These are phyloP conservation scores for Pisolithus sp. DNA, from an alignment of 768 basidiomycete species.

Conservation along the genomic window DNA sequence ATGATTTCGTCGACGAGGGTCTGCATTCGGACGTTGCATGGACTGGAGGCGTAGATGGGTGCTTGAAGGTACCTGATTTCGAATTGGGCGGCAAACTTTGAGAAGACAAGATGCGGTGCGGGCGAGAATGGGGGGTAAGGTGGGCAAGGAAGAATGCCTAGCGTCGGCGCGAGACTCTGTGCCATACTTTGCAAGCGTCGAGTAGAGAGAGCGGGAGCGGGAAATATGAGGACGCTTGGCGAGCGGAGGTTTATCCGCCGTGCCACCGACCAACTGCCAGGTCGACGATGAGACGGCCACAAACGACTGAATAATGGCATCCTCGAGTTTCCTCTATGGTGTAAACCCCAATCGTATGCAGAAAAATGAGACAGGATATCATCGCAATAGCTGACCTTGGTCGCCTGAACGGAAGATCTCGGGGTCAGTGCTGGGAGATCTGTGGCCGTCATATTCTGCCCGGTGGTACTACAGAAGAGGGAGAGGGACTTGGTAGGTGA, in stretches of 20 bases:
- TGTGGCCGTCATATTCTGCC: no score
- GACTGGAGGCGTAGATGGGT: conserved; percentile 25
- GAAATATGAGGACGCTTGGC: conserved; percentile 51
- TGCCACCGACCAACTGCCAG: background rate
- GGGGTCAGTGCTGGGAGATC: background rate
- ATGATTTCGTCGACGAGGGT: conserved; percentile 69
- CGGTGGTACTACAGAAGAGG: no score
- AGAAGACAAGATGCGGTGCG: conserved; percentile 46
- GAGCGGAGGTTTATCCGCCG: conserved; percentile 29
- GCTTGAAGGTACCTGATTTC: conserved; percentile 45
- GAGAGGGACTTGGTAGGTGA: no score
- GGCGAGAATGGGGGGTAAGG: conserved; percentile 63
- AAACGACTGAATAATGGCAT: conserved; percentile 68
- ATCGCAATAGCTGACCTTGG: background rate
- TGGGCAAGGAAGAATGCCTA: conserved; percentile 31
- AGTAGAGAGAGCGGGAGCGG: conserved; percentile 61
- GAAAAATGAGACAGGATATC: background rate
- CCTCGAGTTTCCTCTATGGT: conserved; percentile 69
- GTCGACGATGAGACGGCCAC: conserved; percentile 43
- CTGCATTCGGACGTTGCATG: conserved; percentile 55
- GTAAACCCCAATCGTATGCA: background rate
- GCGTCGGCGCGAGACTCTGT: conserved; percentile 45
- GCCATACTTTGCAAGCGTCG: conserved; percentile 74
- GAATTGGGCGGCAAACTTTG: conserved; percentile 26
- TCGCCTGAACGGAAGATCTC: background rate